Conservation (phyloP, 768 basidiomycete genomes). For the Guyanaporus albipodus region DNA sequence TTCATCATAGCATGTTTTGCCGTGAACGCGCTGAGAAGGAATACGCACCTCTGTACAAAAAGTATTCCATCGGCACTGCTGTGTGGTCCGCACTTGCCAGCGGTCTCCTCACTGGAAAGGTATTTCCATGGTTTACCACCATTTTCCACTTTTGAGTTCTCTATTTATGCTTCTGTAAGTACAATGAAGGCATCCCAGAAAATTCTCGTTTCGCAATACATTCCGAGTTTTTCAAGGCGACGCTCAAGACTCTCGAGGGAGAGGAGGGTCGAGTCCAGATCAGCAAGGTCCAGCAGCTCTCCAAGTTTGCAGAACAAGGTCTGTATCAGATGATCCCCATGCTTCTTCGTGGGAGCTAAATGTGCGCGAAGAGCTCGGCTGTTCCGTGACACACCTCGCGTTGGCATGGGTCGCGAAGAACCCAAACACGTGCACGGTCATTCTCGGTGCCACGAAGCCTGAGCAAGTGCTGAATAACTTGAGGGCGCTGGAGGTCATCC, state of each 20-base stretch:
- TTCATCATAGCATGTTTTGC: slow-evolving; percentile 42
- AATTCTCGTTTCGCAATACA: slow-evolving; percentile 50
- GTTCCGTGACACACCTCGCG: slow-evolving; percentile 46
- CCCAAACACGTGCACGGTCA: slow-evolving; percentile 45
- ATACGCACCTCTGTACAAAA: slow-evolving; percentile 43
- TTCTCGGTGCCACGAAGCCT: slow-evolving; percentile 46
- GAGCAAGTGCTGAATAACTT: slow-evolving; percentile 48
- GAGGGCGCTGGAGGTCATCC: slow-evolving; percentile 49
- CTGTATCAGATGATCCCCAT: background rate
- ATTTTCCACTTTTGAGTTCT: background rate
- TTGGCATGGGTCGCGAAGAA: slow-evolving; percentile 54
- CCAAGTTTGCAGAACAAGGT: slow-evolving; percentile 40
- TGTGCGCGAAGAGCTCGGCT: slow-evolving; percentile 37
- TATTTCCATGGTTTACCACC: slow-evolving; percentile 1
- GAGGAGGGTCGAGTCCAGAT: slow-evolving; percentile 44
- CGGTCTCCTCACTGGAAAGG: slow-evolving; percentile 55
- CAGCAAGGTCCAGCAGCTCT: slow-evolving; percentile 46
- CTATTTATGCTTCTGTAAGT: slow-evolving; percentile 23
- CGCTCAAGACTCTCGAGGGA: slow-evolving; percentile 39
- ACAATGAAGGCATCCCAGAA: slow-evolving; percentile 49
- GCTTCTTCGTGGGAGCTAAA: background rate
- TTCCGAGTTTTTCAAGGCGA: slow-evolving; percentile 43
- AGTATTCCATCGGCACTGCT: slow-evolving; percentile 45
- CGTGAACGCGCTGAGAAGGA: slow-evolving; percentile 54
- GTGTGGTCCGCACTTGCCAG: slow-evolving; percentile 56